Evolutionary conservation across 192 early-diverging fungal species (phyloP).

Genomic region (Chytriomyces sp.): DNA sequence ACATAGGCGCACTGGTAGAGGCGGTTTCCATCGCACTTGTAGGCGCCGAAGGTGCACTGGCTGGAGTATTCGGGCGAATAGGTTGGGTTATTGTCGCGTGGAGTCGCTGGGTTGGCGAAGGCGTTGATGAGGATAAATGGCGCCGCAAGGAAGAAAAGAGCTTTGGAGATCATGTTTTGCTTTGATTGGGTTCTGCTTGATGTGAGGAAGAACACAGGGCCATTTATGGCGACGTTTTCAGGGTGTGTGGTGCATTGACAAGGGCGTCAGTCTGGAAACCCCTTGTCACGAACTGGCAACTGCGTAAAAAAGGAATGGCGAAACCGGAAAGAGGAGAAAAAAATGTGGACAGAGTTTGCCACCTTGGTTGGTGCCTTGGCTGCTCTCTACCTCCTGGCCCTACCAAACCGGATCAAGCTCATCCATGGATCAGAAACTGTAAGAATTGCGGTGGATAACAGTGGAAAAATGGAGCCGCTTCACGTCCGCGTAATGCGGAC

Average conservation of each 20-base stretch:
- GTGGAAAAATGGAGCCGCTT: conserved; percentile 15
- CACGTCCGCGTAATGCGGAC: background rate
- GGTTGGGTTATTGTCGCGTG: too few relatives aligned
- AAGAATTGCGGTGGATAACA: too few relatives aligned
- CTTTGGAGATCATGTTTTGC: too few relatives aligned
- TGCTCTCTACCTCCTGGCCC: background rate
- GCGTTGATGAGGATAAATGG: too few relatives aligned
- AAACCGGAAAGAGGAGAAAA: background rate
- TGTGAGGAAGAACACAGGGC: too few relatives aligned
- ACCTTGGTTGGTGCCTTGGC: background rate
- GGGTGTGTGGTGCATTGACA: background rate
- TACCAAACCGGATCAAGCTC: background rate
- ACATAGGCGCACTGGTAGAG: background rate
- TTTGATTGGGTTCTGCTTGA: too few relatives aligned
- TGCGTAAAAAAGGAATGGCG: background rate
- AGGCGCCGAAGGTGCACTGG: background rate
- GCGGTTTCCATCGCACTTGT: background rate
- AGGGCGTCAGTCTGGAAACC: background rate
- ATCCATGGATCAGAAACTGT: too few relatives aligned
- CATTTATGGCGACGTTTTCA: background rate
- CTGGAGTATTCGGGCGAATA: too few relatives aligned
- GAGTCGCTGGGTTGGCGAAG: too few relatives aligned
- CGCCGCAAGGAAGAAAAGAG: too few relatives aligned
- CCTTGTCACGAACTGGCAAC: background rate
- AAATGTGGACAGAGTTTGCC: background rate